These are phyloP conservation scores for Clavispora fructus DNA, from an alignment of 805 yeast species.

Conservation along the genomic window DNA sequence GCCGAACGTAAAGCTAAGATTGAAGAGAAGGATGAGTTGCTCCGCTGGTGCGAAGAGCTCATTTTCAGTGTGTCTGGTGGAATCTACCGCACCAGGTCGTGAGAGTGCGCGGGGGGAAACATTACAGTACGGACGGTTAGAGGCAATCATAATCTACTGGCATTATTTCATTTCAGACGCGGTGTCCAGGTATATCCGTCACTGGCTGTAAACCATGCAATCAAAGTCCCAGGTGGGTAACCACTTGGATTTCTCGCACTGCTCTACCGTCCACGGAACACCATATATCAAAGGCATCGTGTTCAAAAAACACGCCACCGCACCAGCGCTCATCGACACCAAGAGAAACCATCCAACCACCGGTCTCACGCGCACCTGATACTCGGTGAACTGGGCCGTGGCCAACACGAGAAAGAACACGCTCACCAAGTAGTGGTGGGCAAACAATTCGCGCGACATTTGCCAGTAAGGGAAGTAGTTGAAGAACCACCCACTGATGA, in stretches of 20 bases:
- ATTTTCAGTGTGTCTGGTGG: conserved; percentile 58
- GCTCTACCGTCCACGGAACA: conserved; percentile 36
- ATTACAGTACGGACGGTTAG: not conserved
- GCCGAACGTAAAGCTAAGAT: conserved; percentile 51
- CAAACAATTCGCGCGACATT: conserved; percentile 33
- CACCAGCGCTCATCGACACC: conserved; percentile 11
- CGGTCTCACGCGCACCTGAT: conserved; percentile 24
- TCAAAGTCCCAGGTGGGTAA: conserved; percentile 40
- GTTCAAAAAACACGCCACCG: conserved; percentile 21
- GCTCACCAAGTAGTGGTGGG: conserved; percentile 47
- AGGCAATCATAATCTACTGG: not conserved
- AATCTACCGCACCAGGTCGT: conserved; percentile 31
- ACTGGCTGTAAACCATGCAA: conserved; percentile 24
- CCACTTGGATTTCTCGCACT: conserved; percentile 34
- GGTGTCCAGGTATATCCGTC: not conserved
- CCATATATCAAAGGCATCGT: conserved; percentile 46
- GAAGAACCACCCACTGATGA: conserved; percentile 50
- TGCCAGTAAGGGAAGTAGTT: conserved; percentile 54
- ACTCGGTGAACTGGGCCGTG: conserved; percentile 42
- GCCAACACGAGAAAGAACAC: conserved; percentile 45
- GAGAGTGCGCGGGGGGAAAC: not conserved
- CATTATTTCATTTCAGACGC: no score
- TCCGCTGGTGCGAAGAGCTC: conserved; percentile 58
- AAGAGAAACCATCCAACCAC: conserved; percentile 22
- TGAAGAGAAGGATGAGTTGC: conserved; percentile 56